phyloP scores from a whole-genome alignment of 2,329 filamentous ascomycete species.

The Fusarium solani-melongenae region DNA sequence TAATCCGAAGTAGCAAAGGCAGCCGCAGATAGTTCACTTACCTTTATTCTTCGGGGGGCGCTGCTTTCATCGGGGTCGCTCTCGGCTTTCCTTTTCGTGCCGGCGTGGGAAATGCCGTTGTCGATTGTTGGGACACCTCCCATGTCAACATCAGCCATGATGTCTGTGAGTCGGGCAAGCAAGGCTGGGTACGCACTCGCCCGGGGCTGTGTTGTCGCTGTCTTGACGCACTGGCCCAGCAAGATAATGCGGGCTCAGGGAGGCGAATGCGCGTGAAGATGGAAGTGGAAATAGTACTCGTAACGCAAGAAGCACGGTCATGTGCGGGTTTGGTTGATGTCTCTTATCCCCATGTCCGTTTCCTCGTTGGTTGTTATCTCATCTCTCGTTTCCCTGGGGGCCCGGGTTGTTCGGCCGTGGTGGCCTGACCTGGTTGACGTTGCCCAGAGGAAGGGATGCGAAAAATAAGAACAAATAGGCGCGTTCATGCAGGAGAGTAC shows the following conservation, averaged over 20 bases:
- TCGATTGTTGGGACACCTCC: slow-evolving; percentile 8
- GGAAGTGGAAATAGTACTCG: background rate
- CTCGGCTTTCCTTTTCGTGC: slow-evolving; percentile 63
- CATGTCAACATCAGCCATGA: slow-evolving; percentile 52
- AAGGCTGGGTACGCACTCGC: background rate
- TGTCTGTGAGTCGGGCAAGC: slow-evolving; percentile 50
- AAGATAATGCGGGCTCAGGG: background rate
- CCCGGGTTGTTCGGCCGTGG: background rate
- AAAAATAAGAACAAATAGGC: background rate
- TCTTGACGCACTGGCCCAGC: background rate
- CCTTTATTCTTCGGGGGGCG: slow-evolving; percentile 62
- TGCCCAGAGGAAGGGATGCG: background rate
- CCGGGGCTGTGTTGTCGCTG: background rate
- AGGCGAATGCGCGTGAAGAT: background rate
- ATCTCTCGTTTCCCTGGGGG: slow-evolving; percentile 11
- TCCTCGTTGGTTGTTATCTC: slow-evolving; percentile 12
- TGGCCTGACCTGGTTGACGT: background rate
- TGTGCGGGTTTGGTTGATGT: slow-evolving; percentile 8
- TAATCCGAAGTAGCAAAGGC: slow-evolving; percentile 6
- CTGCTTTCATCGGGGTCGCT: slow-evolving; percentile 50
- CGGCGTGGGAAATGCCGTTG: slow-evolving; percentile 35
- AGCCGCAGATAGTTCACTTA: slow-evolving; percentile 40
- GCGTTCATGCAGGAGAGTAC: slow-evolving; percentile 27
- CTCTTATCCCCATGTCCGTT: slow-evolving; percentile 31
- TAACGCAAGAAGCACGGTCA: slow-evolving; percentile 14